Conservation (phyloP, 1,139 yeast genomes). For the Candida smagusa region DNA sequence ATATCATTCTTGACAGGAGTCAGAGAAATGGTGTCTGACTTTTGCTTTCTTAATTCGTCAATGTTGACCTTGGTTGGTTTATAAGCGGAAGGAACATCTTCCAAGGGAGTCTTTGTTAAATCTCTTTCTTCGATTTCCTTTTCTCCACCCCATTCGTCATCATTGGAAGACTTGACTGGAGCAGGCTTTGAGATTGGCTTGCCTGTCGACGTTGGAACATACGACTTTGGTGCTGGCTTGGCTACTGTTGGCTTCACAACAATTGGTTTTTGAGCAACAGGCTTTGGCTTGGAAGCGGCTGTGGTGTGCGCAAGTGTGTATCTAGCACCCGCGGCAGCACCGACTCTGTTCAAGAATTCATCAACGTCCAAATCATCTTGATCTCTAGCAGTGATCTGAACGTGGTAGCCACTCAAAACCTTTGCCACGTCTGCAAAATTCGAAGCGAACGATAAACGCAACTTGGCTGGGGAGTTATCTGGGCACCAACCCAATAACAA, state of each 20-base stretch:
- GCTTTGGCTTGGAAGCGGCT: conserved; percentile 5
- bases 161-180: conserved; percentile 35
- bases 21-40: conserved; percentile 47
- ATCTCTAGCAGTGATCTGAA: conserved; percentile 95
- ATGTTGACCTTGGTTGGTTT: conserved; percentile 57
- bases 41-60: conserved; percentile 41
- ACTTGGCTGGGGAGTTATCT: conserved; percentile 74
- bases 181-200: conserved; percentile 19
- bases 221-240: conserved; percentile 27
- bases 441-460: conserved; percentile 70
- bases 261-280: conserved; percentile 15
- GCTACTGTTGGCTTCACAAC: conserved; percentile 20
- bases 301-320: conserved; percentile 59
- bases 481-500: conserved; percentile 94
- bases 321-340: conserved; percentile 94
- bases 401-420: conserved; percentile 79
- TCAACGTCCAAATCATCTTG: conserved; percentile 81
- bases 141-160: conserved; percentile 65
- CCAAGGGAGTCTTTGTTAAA: conserved; percentile 59
- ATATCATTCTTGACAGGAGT: conserved; percentile 29
- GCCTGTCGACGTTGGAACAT: conserved; percentile 39
- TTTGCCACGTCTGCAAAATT: conserved; percentile 74
- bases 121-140: conserved; percentile 71
- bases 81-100: conserved; percentile 61
- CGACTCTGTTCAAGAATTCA: conserved; percentile 71